Conservation (phyloP, 2,329 filamentous ascomycete species). For the Ascosphaera pollenicola region DNA sequence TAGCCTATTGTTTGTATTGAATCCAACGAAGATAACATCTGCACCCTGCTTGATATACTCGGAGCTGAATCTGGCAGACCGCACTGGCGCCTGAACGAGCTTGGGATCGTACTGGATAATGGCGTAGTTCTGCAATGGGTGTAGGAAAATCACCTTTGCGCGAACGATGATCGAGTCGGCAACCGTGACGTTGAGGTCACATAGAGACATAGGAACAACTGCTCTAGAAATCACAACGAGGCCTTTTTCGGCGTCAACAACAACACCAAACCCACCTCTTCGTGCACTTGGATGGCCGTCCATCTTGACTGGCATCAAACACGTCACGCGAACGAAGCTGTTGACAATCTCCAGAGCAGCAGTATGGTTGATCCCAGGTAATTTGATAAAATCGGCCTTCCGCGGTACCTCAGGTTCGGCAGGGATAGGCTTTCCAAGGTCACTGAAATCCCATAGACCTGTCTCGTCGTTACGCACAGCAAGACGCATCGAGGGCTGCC, state of each 20-base stretch:
- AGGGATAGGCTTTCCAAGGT: conserved; percentile 61
- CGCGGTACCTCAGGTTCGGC: conserved; percentile 47
- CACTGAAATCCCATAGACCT: conserved; percentile 85
- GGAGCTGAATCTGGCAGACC: conserved; percentile 64
- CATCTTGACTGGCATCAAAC: conserved; percentile 83
- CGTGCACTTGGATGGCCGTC: conserved; percentile 93
- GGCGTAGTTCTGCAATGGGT: conserved; percentile 90
- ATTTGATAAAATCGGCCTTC: conserved; percentile 75
- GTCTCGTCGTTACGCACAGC: conserved; percentile 75
- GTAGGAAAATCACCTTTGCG: conserved; percentile 85
- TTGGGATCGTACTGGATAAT: conserved; percentile 87
- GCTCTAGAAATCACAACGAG: conserved; percentile 85
- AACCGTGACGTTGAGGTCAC: conserved; percentile 88
- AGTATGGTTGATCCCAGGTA: conserved; percentile 70
- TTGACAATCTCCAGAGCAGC: conserved; percentile 83
- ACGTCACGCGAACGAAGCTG: conserved; percentile 85
- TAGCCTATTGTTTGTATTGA: conserved; percentile 85
- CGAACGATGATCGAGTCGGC: conserved; percentile 90
- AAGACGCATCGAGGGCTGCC: conserved; percentile 85
- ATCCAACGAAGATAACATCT: conserved; percentile 91
- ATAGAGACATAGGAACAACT: conserved; percentile 88
- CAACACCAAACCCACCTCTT: conserved; percentile 85
- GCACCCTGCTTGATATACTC: conserved; percentile 78
- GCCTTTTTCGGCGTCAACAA: conserved; percentile 93
- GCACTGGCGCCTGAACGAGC: conserved; percentile 81